Evolutionary conservation across 257 asterid species (phyloP).

Genomic region (Henckelia pumila): DNA sequence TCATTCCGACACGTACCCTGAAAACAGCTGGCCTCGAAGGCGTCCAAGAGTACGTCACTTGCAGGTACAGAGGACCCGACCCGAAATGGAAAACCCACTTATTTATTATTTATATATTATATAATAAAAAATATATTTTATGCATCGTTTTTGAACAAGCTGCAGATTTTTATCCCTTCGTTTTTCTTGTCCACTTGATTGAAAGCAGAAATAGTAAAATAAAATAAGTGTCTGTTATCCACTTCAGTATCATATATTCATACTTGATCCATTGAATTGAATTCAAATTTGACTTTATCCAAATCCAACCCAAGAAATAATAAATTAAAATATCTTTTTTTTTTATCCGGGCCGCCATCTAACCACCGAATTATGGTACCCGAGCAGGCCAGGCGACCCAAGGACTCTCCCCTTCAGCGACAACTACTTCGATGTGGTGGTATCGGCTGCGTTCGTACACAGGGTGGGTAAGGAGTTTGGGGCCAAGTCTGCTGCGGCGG

Average conservation of each 20-base stretch:
- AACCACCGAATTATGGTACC: not conserved
- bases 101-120: too few relatives aligned
- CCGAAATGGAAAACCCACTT: not conserved
- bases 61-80: slow-evolving; percentile 38
- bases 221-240: too few relatives aligned
- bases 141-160: too few relatives aligned
- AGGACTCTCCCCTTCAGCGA: slow-evolving; percentile 76
- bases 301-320: not conserved
- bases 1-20: slow-evolving; percentile 53
- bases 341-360: not conserved
- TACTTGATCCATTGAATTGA: too few relatives aligned
- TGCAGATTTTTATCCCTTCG: too few relatives aligned
- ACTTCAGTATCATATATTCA: not conserved
- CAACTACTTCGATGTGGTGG: slow-evolving; percentile 87
- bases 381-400: slow-evolving; percentile 75
- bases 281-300: not conserved
- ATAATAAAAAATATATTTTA: too few relatives aligned
- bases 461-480: slow-evolving; percentile 89
- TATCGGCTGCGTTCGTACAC: slow-evolving; percentile 88
- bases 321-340: too few relatives aligned
- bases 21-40: slow-evolving; percentile 83
- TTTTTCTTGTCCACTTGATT: too few relatives aligned
- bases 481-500: slow-evolving; percentile 72
- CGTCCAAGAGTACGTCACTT: slow-evolving; percentile 90
- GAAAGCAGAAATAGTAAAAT: too few relatives aligned